These are phyloP conservation scores for Cordyceps militaris DNA, from an alignment of 2,329 filamentous ascomycete genomes.

Conservation along the genomic window DNA sequence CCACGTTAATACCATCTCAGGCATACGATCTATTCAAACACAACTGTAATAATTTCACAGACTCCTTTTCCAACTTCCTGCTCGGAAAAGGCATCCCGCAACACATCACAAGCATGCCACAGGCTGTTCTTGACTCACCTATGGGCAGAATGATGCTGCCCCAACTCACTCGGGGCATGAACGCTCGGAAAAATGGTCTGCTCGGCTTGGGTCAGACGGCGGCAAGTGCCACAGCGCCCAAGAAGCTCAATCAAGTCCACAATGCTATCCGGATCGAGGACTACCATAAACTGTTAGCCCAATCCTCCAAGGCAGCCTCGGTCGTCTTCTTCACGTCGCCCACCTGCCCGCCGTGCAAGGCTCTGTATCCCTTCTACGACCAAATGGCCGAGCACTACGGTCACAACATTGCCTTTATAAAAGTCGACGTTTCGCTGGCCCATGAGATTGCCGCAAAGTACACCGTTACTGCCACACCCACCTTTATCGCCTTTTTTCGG, in stretches of 20 bases:
- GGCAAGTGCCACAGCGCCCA: constrained; percentile 15
- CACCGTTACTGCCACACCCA: constrained; percentile 70
- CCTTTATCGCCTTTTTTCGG: constrained; percentile 77
- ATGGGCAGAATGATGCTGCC: constrained; percentile 84
- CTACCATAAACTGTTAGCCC: constrained; percentile 33
- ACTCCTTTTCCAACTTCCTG: constrained; percentile 85
- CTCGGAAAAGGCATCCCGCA: constrained; percentile 82
- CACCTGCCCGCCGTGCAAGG: constrained; percentile 78
- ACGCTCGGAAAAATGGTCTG: constrained; percentile 43
- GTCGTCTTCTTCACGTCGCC: constrained; percentile 90
- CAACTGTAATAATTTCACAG: constrained; percentile 97
- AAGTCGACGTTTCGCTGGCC: constrained; percentile 69
- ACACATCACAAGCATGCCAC: constrained; percentile 77
- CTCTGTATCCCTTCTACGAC: constrained; percentile 75
- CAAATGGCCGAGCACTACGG: constrained; percentile 68
- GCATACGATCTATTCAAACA: constrained; percentile 85
- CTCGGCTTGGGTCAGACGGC: constrained; percentile 42
- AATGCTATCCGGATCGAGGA: constrained; percentile 44
- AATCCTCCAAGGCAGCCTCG: constrained; percentile 62
- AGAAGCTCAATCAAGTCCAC: constrained; percentile 40
- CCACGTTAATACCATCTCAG: constrained; percentile 30
- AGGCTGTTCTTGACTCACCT: constrained; percentile 76
- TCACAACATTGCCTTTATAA: constrained; percentile 64
- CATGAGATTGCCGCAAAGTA: constrained; percentile 59
- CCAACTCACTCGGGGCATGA: constrained; percentile 49